Evolutionary conservation across 1,284 basidiomycete genomes (phyloP).

Genomic region (Boletus austroedulis): DNA sequence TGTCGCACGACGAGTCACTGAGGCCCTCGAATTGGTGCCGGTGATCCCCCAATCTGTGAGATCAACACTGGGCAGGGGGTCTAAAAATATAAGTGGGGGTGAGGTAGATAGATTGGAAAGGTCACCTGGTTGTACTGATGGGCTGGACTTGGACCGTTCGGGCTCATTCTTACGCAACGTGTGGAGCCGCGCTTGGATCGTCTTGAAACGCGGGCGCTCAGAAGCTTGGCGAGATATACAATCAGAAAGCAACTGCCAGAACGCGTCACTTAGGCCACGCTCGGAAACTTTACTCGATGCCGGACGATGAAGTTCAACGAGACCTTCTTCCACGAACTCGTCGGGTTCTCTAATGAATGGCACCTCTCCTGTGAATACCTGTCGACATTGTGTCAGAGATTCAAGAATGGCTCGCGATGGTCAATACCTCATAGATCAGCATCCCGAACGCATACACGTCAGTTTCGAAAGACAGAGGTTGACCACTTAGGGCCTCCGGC

Average conservation of each 20-base stretch:
- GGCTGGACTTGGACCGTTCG: neutral
- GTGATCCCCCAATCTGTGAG: neutral
- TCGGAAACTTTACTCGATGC: neutral
- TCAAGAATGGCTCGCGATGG: neutral
- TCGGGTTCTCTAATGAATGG: slow-evolving; percentile 1
- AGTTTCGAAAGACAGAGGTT: slow-evolving; percentile 2
- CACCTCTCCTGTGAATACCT: slow-evolving; percentile 1
- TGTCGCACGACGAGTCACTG: too few species aligned
- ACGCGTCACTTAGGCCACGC: neutral
- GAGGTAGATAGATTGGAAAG: neutral
- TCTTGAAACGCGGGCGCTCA: neutral
- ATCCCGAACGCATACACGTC: slow-evolving; percentile 6
- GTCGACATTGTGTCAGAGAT: neutral
- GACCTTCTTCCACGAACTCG: neutral
- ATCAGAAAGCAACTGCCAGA: slow-evolving; percentile 1
- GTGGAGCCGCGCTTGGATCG: neutral
- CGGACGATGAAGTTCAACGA: neutral
- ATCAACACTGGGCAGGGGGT: neutral
- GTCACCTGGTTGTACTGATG: neutral
- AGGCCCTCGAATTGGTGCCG: neutral
- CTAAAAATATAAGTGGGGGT: neutral
- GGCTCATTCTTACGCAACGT: neutral
- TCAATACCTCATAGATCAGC: slow-evolving; percentile 2
- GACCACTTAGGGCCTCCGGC: slow-evolving; percentile 1
- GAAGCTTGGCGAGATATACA: neutral